phyloP scores from a whole-genome alignment of 345 rosid species.

The Ailanthus altissimus region DNA sequence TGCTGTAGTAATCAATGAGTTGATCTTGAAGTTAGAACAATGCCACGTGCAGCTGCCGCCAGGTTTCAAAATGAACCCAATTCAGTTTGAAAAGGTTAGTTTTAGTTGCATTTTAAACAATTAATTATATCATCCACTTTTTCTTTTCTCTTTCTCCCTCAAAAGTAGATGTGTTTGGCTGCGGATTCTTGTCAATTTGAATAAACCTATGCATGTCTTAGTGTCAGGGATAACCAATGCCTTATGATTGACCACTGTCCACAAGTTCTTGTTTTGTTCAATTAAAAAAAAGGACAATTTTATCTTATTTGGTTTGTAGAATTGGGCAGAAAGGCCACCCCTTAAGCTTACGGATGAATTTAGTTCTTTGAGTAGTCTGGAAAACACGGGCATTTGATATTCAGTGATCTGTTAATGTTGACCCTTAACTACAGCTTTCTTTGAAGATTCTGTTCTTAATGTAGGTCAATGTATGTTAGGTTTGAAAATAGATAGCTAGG shows the following conservation, averaged over 20 bases:
- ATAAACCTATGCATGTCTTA: background rate
- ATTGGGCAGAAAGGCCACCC: background rate
- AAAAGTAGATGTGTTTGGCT: background rate
- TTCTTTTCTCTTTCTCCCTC: no score
- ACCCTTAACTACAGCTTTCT: background rate
- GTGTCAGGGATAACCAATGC: background rate
- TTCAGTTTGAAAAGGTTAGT: constrained; percentile 73
- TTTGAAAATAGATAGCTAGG: background rate
- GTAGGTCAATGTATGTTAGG: background rate
- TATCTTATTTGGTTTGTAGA: background rate
- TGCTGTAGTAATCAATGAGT: constrained; percentile 52
- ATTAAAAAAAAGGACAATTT: background rate
- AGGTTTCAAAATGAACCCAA: constrained; percentile 67
- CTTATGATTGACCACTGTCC: background rate
- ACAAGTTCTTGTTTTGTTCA: background rate
- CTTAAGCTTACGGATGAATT: background rate
- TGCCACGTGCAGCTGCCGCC: constrained; percentile 41
- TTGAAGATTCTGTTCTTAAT: background rate
- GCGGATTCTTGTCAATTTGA: background rate
- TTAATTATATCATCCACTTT: background rate
- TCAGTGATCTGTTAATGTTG: background rate
- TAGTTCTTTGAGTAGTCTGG: background rate
- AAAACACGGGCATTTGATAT: background rate
- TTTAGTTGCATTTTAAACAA: background rate
- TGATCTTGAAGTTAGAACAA: constrained; percentile 48